Evolutionary conservation across 2,329 filamentous ascomycete species (phyloP).

Genomic region (Fusarium caatingaense): DNA sequence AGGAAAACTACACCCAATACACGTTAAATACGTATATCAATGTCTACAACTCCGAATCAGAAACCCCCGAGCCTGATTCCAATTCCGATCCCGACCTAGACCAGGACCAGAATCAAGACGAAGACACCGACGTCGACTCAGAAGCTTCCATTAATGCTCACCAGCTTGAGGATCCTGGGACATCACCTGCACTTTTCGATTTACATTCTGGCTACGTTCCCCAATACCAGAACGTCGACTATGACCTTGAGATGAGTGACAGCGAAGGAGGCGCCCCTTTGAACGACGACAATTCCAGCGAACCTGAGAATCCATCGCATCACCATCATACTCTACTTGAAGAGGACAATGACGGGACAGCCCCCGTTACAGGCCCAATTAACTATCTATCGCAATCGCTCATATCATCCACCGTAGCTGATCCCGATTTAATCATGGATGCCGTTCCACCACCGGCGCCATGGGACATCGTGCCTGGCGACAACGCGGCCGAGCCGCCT

Average conservation of each 20-base stretch:
- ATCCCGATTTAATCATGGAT: constrained; percentile 33
- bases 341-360: constrained; percentile 29
- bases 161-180: constrained; percentile 13
- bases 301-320: constrained; percentile 15
- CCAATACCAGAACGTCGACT: constrained; percentile 36
- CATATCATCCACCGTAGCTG: constrained; percentile 17
- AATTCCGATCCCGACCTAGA: constrained; percentile 6
- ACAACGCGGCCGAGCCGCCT: background rate
- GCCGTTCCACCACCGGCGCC: constrained; percentile 26
- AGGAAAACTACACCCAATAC: constrained; percentile 14
- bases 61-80: constrained; percentile 1
- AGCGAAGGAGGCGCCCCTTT: constrained; percentile 50
- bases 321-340: constrained; percentile 13
- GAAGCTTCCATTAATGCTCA: constrained; percentile 17
- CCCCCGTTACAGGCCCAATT: constrained; percentile 14
- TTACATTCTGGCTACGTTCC: constrained; percentile 19
- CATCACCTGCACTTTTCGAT: constrained; percentile 16
- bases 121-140: constrained; percentile 20
- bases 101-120: constrained; percentile 10
- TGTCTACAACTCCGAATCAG: constrained; percentile 14
- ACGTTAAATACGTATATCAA: constrained; percentile 4
- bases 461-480: constrained; percentile 14
- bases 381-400: constrained; percentile 28
- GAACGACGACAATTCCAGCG: constrained; percentile 24
- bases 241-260: constrained; percentile 52